Base-by-base conservation (phyloP, 129 eudicot species). In the Flaveria linearis region DNA sequence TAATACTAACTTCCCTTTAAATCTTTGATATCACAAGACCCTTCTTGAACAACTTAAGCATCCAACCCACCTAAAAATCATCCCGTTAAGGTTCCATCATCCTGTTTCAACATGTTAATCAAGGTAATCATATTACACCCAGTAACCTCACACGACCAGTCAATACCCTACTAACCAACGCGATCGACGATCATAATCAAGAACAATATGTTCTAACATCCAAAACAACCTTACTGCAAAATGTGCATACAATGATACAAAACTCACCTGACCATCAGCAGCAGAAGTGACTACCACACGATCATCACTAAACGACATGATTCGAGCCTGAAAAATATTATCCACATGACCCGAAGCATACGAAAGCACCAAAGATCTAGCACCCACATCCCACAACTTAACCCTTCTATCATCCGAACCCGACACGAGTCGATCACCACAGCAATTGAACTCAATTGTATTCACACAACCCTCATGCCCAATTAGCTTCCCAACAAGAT, bases 401-500 rank as follows among this genome's bases (percentile, higher is more conserved):
- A 92, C 81, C 74, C 75, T 55, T 62, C 82, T 84, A 83, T 92
- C 98, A 88, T 92, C 98, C 46, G 98, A 90, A 18, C 98, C 98
- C 2, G 96, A 92, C 62, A 88, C 88, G 4, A 92, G 86, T n/a
- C 45, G 83, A 50, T 92, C 94, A 26, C 98, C 98, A 65, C 68
- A 51, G 28, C 82, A 66, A 73, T 92, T 92, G 85, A 92, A 92
- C 22, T 88, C 90, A 30, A 90, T 75, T 0, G 96, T 82, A 77
- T 90, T 92, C 57, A 92, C 98, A 69, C 98, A 90, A 30, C 98
- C 96, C 65, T 81, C 82, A 36, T 90, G 98, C 43, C 96, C 98
- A 26, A 73, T 78, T 72, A 92, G 74, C 75, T 84, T 86, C 45
- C 87, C 94, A 74, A 75, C 88, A 52, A 90, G 85, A 73, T 82